phyloP scores from a whole-genome alignment of 208 protist genomes.

The Acanthamoeba polyphaga region DNA sequence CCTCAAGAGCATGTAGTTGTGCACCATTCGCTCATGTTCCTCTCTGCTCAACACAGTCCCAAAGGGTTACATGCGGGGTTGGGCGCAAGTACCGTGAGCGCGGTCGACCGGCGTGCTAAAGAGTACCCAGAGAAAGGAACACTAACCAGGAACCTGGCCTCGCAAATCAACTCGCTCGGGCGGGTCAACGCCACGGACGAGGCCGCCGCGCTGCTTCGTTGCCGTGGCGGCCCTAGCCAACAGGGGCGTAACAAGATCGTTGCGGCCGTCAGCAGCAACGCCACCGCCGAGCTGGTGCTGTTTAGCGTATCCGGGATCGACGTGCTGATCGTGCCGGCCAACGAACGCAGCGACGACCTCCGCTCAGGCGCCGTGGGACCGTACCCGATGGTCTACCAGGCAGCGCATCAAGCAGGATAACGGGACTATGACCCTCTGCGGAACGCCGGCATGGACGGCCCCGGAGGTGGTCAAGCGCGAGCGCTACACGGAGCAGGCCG shows the following conservation, averaged over 20 bases:
- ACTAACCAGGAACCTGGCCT: neutral
- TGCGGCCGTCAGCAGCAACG: neutral
- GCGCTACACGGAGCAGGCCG: conserved; percentile 51
- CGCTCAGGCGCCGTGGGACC: neutral
- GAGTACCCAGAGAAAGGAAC: too few species aligned
- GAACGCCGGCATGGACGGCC: conserved; percentile 46
- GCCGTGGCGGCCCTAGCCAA: neutral
- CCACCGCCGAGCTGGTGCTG: neutral
- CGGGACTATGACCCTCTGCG: conserved; percentile 65
- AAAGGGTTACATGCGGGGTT: too few species aligned
- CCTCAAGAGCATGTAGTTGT: conserved; percentile 5
- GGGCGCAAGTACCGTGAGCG: too few species aligned
- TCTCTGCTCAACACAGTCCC: too few species aligned
- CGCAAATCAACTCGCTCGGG: neutral
- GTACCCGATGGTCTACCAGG: conserved; percentile 20
- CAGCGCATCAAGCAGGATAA: conserved; percentile 66
- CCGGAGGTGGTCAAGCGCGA: conserved; percentile 45
- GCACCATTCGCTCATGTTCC: too few species aligned
- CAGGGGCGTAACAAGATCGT: conserved; percentile 57
- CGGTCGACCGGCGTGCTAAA: too few species aligned
- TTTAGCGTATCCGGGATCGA: conserved; percentile 51
- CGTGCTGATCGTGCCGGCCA: conserved; percentile 45
- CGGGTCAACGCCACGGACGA: conserved; percentile 12
- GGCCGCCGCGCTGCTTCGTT: neutral
- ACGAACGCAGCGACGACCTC: neutral